These are phyloP conservation scores for Candida broadrunensis DNA, from an alignment of 805 yeast genomes.

Conservation along the genomic window DNA sequence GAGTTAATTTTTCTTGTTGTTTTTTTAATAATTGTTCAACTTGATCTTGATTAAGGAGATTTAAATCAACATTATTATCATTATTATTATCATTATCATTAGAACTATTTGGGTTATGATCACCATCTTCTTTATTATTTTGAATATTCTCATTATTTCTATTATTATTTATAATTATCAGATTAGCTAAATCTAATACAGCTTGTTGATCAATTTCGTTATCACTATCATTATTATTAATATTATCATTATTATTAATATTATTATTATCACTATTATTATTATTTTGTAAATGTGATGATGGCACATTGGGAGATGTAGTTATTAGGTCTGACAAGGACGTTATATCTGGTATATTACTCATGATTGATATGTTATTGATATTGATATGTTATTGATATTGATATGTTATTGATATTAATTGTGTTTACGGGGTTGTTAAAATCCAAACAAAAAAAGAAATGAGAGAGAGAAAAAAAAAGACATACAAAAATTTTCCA, in stretches of 20 bases:
- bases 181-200: conserved; percentile 6
- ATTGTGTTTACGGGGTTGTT: too few species aligned
- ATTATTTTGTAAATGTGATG: not conserved
- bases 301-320: conserved; percentile 17
- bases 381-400: not conserved
- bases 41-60: too few species aligned
- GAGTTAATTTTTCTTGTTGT: conserved; percentile 3
- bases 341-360: conserved; percentile 21
- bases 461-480: too few species aligned
- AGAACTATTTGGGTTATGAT: conserved; percentile 1
- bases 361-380: conserved; percentile 13
- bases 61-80: not conserved
- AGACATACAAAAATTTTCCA: too few species aligned
- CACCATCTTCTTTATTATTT: conserved; percentile 12
- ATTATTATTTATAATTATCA: conserved; percentile 8
- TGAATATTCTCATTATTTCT: too few species aligned
- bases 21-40: not conserved
- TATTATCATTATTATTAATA: too few species aligned
- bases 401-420: not conserved
- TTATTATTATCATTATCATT: too few species aligned
- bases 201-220: not conserved
- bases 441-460: too few species aligned
- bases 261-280: too few species aligned
- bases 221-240: not conserved
- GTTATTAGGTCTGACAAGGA: conserved; percentile 23